Percentiles rank a stretch among this genome's conserved stretches.
phyloP scores from a whole-genome alignment of 1,284 basidiomycete species.

The Ganoderma lucidum region DNA sequence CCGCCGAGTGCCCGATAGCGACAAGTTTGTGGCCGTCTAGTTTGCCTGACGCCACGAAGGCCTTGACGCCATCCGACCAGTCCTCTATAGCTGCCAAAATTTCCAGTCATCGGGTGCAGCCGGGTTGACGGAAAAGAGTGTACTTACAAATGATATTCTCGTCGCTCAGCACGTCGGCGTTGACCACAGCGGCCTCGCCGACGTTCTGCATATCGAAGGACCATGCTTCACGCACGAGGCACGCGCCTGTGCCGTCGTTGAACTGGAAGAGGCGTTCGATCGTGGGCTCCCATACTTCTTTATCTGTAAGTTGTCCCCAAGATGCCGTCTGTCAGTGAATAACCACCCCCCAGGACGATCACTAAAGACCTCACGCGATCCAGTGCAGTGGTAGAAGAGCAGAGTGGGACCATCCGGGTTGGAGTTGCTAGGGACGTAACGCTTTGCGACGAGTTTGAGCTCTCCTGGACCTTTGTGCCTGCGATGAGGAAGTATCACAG shows the following conservation, averaged over 20 bases:
- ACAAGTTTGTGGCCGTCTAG: conserved; percentile 32
- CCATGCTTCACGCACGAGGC: conserved; percentile 42
- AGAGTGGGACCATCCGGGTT: conserved; percentile 15
- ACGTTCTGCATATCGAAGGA: conserved; percentile 41
- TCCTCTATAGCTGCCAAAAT: conserved; percentile 27
- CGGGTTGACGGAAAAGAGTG: neutral
- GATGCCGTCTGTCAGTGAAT: neutral
- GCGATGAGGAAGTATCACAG: conserved; percentile 1
- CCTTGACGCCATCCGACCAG: conserved; percentile 29
- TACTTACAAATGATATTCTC: conserved; percentile 16
- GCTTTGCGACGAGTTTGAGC: conserved; percentile 15
- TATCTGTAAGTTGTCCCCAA: conserved; percentile 28
- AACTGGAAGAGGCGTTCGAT: conserved; percentile 32
- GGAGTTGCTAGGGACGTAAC: conserved; percentile 11
- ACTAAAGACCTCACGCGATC: conserved; percentile 13
- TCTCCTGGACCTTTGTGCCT: neutral
- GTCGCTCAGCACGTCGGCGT: conserved; percentile 28
- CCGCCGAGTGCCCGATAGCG: conserved; percentile 39
- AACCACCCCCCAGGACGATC: neutral
- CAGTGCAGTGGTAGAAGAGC: conserved; percentile 22
- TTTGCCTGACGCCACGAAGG: conserved; percentile 26
- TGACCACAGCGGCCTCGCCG: conserved; percentile 38
- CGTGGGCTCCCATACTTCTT: conserved; percentile 42
- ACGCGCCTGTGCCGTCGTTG: conserved; percentile 1
- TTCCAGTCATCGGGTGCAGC: neutral